phyloP scores from a whole-genome alignment of 2,329 filamentous ascomycete species.

The Pseudogymnoascus sp. region DNA sequence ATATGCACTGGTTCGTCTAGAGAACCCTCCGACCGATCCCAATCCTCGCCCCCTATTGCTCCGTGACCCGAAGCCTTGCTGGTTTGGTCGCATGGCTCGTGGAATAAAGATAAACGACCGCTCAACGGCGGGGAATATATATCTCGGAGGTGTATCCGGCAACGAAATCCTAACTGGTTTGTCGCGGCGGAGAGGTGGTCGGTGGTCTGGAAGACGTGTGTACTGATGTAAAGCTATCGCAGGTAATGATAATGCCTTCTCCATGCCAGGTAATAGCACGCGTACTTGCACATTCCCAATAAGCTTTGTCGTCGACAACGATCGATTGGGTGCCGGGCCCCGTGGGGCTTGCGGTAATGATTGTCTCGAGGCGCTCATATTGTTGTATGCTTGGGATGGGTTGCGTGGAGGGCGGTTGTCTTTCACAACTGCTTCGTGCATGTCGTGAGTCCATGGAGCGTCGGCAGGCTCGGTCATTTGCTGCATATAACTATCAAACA shows the following conservation, averaged over 20 bases:
- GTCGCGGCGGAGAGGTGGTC: conserved; percentile 86
- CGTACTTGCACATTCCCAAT: conserved; percentile 80
- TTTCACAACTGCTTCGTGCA: conserved; percentile 66
- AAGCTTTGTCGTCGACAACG: conserved; percentile 74
- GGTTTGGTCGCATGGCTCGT: conserved; percentile 83
- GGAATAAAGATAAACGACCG: conserved; percentile 98
- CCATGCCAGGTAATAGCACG: conserved; percentile 70
- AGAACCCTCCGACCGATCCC: conserved; percentile 58
- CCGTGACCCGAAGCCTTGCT: conserved; percentile 62
- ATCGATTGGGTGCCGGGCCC: conserved; percentile 60
- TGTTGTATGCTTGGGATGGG: conserved; percentile 28
- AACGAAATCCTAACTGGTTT: conserved; percentile 93
- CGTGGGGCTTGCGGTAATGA: conserved; percentile 38
- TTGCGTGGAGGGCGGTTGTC: conserved; percentile 26
- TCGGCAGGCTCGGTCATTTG: conserved; percentile 53
- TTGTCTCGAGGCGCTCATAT: conserved; percentile 27
- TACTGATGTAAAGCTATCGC: conserved; percentile 80
- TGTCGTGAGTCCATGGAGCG: conserved; percentile 85
- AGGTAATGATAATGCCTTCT: conserved; percentile 60
- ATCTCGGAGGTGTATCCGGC: conserved; percentile 68
- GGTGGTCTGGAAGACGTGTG: conserved; percentile 87
- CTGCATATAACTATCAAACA: conserved; percentile 34
- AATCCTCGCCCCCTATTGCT: conserved; percentile 65
- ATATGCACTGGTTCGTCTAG: conserved; percentile 77
- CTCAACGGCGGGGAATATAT: conserved; percentile 84